Percentiles rank a stretch among this genome's conserved stretches.
phyloP scores from a whole-genome alignment of 148 eudicot species.

The Rhododendron molle region DNA sequence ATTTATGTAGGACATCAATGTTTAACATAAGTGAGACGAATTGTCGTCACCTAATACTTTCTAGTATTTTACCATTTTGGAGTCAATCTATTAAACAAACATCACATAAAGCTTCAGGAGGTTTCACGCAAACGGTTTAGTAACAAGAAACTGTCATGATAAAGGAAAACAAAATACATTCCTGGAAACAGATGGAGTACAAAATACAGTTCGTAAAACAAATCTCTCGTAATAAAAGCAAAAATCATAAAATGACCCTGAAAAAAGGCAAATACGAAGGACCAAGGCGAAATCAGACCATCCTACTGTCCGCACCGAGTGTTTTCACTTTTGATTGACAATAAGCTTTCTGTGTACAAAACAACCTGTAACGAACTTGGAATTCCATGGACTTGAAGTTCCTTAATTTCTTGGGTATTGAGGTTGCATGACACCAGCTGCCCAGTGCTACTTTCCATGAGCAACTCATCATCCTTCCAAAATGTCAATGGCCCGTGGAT shows the following conservation, averaged over 20 bases:
- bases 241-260: not conserved
- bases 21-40: not conserved
- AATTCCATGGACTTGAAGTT: not conserved
- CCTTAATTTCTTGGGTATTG: not conserved
- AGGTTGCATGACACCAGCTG: not conserved
- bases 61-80: not conserved
- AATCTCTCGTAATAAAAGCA: not conserved
- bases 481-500: not conserved
- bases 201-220: not conserved
- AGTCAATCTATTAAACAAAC: not conserved
- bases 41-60: not conserved
- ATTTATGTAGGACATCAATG: not conserved
- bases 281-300: not conserved
- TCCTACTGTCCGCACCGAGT: not conserved
- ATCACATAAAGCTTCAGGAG: no score
- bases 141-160: no score
- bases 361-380: not conserved
- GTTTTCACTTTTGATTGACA: not conserved
- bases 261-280: not conserved
- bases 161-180: not conserved
- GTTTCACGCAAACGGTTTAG: no score
- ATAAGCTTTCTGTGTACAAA: not conserved
- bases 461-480: not conserved
- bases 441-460: not conserved
- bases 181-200: not conserved